These are phyloP conservation scores for Phytophthora foliorum DNA, from an alignment of 352 stramenopile species.

Conservation along the genomic window DNA sequence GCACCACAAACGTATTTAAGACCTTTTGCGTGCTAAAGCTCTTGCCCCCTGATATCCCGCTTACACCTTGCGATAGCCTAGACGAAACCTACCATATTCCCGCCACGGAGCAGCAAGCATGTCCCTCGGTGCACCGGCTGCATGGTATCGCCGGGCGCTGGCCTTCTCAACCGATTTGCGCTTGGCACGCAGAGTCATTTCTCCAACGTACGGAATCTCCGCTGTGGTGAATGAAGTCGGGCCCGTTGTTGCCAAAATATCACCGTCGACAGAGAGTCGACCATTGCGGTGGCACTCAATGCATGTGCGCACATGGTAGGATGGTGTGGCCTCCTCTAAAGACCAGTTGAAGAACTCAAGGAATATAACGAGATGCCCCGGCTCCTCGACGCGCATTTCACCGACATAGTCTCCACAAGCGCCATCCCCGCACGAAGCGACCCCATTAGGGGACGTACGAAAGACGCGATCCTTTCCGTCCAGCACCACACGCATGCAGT, in stretches of 20 bases:
- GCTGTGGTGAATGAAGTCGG: constrained; percentile 43
- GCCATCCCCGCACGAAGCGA: constrained; percentile 48
- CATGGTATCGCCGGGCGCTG: constrained; percentile 24
- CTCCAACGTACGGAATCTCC: constrained; percentile 51
- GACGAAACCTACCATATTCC: constrained; percentile 43
- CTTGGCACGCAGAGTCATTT: constrained; percentile 65
- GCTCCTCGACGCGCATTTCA: constrained; percentile 56
- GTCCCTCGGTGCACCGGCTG: neutral
- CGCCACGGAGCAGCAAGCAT: constrained; percentile 29
- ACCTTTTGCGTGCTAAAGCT: neutral
- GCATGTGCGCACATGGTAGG: constrained; percentile 55
- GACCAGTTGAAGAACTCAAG: constrained; percentile 63
- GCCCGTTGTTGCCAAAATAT: constrained; percentile 51
- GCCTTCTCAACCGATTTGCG: constrained; percentile 47
- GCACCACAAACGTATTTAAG: neutral
- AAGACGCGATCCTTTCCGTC: constrained; percentile 72
- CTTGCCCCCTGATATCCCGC: neutral
- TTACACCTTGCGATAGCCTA: constrained; percentile 47
- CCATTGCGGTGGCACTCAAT: constrained; percentile 54
- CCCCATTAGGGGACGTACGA: constrained; percentile 65
- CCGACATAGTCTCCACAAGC: constrained; percentile 77
- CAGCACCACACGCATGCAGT: constrained; percentile 62
- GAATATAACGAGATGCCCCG: constrained; percentile 54
- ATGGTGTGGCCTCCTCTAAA: constrained; percentile 31
- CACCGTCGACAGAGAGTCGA: constrained; percentile 54